phyloP scores from a whole-genome alignment of 1,284 basidiomycete species.

The Cutaneotrichosporon cutaneum region DNA sequence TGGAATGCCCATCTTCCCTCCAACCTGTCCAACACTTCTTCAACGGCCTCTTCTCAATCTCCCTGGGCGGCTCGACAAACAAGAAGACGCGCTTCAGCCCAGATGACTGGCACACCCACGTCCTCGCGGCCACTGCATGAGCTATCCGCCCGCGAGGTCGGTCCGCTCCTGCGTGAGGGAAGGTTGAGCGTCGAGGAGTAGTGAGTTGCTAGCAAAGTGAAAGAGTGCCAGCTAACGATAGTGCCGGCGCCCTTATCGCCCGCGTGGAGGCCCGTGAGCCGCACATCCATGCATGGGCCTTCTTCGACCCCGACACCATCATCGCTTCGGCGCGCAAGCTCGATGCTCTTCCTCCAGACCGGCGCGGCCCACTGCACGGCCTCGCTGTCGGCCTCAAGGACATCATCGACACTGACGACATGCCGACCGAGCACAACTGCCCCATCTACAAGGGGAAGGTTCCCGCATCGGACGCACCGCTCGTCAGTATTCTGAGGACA shows the following conservation, averaged over 20 bases:
- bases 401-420: constrained; percentile 37
- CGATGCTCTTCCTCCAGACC: constrained; percentile 31
- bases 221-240: constrained; percentile 7
- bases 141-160: constrained; percentile 29
- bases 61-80: neutral
- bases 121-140: constrained; percentile 8
- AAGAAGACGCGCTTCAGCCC: neutral
- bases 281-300: constrained; percentile 35
- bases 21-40: neutral
- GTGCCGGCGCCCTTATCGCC: constrained; percentile 27
- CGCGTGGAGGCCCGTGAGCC: constrained; percentile 24
- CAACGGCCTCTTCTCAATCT: neutral
- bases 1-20: neutral
- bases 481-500: constrained; percentile 29
- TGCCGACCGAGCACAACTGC: constrained; percentile 40
- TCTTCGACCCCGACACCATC: constrained; percentile 32
- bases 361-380: constrained; percentile 38
- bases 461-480: constrained; percentile 27
- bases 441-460: constrained; percentile 32
- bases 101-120: neutral
- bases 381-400: constrained; percentile 40
- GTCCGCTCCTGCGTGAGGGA: constrained; percentile 24
- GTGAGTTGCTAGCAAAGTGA: constrained; percentile 19
- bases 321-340: constrained; percentile 30
- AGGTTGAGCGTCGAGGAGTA: constrained; percentile 31